Base-by-base conservation (phyloP, 768 basidiomycete genomes). In the Collybia mongolica region DNA sequence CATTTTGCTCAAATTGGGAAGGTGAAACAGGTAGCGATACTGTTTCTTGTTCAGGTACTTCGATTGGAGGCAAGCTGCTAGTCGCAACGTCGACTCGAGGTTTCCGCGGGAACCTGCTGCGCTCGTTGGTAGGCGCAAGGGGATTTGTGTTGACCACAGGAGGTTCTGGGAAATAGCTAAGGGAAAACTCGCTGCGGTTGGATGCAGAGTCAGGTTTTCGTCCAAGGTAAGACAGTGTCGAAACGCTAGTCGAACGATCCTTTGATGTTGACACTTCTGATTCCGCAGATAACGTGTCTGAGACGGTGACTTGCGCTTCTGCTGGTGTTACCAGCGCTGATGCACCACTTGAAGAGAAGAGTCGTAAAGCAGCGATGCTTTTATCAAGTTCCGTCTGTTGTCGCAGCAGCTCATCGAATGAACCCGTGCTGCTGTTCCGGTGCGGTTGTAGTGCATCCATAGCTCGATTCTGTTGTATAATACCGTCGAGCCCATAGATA, bases 81-180 rank as follows among this genome's bases (percentile, higher is more conserved):
- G 18, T 22, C 3, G 28, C 19, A 6, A 29, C 26, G 17, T 24
- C 45, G 3, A n/a, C 18, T 9, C 15, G 24, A 6, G 46, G 46
- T 49, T 41, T 42, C 8, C 18, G 50, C 11, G 39, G 44, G 20
- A 54, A 28, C 20, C n/a, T 39, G 18, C 46, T 48, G 11, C 51
- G 46, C 39, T 51, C 53, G 23, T 43, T 36, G 29, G 45, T 52
- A 22, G 46, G 38, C 5, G 52, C 38, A 5, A 42, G 19, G 6
- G 40, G 48, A 2, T 48, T 39, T 9, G 36, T 5, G 15, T 51
- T 26, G 8, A 39, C 42, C 15, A 44, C 56, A 14, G 88, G 86
- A 28, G 86, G 88, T 29, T 75, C 67, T 3, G 87, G 88, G 67
- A 90, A 90, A 39, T 74, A 72, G 55, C 86, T 88, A 45, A 90